Base-by-base conservation (phyloP, 2,329 filamentous ascomycete species). In the Fulvia fulva region DNA sequence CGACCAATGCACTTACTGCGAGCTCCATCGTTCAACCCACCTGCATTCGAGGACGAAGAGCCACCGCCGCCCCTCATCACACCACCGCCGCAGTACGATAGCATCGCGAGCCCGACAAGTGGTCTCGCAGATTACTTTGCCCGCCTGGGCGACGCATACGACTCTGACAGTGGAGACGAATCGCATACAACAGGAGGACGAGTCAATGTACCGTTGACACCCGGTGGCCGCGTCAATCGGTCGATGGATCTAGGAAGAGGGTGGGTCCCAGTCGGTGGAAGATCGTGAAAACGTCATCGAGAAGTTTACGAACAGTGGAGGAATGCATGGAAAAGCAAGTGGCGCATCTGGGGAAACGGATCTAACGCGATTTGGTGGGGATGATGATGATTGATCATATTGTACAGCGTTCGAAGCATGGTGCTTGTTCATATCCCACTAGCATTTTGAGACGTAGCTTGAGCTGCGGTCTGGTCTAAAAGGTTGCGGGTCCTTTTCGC, bases 41-140 rank as follows among this genome's bases (percentile, higher is more conserved):
- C 92, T 0, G 85, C 90, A 0, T 96, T 96, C 69, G 87, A 94
- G 61, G 90, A 90, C 5, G 88, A 95, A 54, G 81, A 86, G 5
- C 86, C 89, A 0, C 89, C 90, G 3, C 88, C 88, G 52, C 85
- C 87, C 0, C 73, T 89, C 16, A 79, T 89, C 63, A 95, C 91
- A 0, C 91, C 91, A 1, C 92, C 92, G 7, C 92, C 92, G 0
- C 85, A 88, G 57, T 96, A 97, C 71, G 89, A 93, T 59, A 80
- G 82, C 3, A 89, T 95, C 37, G 84, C 94, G 1, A 89, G 87
- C 16, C 90, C 71, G 73, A 91, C 77, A 75, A 87, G 73, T 12
- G 83, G 83, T 0, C 74, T 96, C 49, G 89, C 91, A 1, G 92
- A 96, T 68, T 97, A 97, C 73, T 97, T 97, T 71, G 80, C 87